Conservation (phyloP, 1,284 basidiomycete genomes). For the Peniophora sp. region DNA sequence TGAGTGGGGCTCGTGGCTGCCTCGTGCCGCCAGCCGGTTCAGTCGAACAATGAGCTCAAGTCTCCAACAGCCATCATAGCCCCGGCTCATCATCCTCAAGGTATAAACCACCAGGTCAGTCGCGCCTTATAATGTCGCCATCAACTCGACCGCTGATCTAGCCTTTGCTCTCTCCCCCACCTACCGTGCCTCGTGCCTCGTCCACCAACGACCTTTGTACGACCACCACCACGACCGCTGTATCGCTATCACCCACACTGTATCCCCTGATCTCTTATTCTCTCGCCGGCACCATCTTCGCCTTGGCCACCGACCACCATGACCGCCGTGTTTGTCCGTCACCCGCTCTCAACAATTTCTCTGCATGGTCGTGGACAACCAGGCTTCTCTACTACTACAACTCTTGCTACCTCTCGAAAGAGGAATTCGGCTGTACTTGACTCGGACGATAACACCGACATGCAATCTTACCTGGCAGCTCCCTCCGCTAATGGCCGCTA, state of each 20-base stretch:
- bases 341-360: neutral
- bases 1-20: neutral
- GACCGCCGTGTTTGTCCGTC: neutral
- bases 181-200: neutral
- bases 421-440: conserved; percentile 21
- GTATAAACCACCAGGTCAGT: neutral
- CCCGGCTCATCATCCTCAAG: neutral
- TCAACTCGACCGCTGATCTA: neutral
- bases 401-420: conserved; percentile 36
- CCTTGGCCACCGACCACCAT: neutral
- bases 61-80: neutral
- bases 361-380: conserved; percentile 5
- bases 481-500: conserved; percentile 23
- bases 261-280: neutral
- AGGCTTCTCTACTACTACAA: conserved; percentile 22
- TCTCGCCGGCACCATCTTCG: neutral
- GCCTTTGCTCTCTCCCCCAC: neutral
- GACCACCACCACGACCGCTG: neutral
- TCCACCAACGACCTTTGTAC: neutral
- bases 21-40: neutral
- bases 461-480: conserved; percentile 16
- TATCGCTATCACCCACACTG: neutral
- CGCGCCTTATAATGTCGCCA: too few relatives aligned
- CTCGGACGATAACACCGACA: conserved; percentile 14
- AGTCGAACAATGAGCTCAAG: neutral